Evolutionary conservation across 1,284 basidiomycete genomes (phyloP), one percentile per base, ranked within the genome.

Genomic region (Naganishia sp.): DNA sequence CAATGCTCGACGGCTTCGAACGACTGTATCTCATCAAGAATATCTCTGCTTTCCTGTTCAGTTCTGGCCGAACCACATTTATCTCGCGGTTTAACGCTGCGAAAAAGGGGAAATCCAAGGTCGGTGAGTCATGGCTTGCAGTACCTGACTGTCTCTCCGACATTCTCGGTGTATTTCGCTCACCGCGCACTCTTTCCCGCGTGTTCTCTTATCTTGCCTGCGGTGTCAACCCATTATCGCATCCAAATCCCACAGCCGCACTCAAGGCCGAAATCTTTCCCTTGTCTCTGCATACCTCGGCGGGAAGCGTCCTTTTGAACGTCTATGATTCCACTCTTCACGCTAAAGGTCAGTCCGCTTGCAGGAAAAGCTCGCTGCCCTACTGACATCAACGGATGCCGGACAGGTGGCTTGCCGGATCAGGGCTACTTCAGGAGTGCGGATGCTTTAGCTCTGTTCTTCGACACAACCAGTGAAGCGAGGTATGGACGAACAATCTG

Each of bases 251-350:
- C 43, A 44, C 50, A 70, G 69, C 49, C 50, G 67, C 70, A 1
- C 57, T 71, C 67, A 71, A 71, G 65, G 67, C 69, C 18, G 69
- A 70, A 36, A 56, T 65, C 13, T 71, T 66, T 66, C 70, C 70
- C 7, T 45, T 70, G 55, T 60, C 42, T 3, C 25, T 67, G 15
- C 59, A 66, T 9, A 69, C 69, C 21, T 70, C 69, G 16, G 70
- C 67, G 13, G 69, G 69, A 33, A 63, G 23, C 45, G 65, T 66
- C 15, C 46, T 36, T 6, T 43, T 72, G n/a, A 72, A 63, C 46
- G 42, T 72, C 10, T 72, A 68, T 61, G 70, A 72, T 46, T 69
- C 70, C 11, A 66, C 65, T 31, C 52, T 70, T 13, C 69, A 68
- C 57, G 67, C 69, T 44, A 68, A 68, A 43, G 59, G 59, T 61